A percentile compares a stretch with the other conserved stretches of the same genome.
Evolutionary conservation across 2,329 filamentous ascomycete genomes (phyloP).

Genomic region (Gnomoniopsis smithogilvyi): DNA sequence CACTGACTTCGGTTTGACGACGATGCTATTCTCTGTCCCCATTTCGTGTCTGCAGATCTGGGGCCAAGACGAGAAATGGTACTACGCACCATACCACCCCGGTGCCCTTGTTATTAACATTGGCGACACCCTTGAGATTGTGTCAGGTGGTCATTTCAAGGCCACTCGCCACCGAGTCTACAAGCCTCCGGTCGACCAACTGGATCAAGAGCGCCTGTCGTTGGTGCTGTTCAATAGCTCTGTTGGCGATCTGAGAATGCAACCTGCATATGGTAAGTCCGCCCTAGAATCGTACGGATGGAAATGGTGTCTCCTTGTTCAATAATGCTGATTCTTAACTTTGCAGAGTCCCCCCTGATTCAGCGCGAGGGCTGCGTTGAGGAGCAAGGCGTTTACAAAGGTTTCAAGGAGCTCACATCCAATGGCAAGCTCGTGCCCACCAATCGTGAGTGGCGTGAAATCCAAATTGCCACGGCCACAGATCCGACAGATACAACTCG

Average conservation of each 20-base stretch:
- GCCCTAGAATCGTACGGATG: not conserved
- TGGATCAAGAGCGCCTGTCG: constrained; percentile 36
- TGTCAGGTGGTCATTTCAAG: constrained; percentile 44
- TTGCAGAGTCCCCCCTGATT: constrained; percentile 26
- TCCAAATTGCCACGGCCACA: constrained; percentile 41
- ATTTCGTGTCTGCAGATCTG: constrained; percentile 45
- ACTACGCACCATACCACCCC: constrained; percentile 41
- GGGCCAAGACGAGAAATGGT: constrained; percentile 41
- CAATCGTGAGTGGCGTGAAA: constrained; percentile 46
- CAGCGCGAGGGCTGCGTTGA: constrained; percentile 38
- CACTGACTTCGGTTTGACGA: constrained; percentile 45
- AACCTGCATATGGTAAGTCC: constrained; percentile 28
- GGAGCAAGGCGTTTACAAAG: constrained; percentile 42
- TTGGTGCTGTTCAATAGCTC: constrained; percentile 44
- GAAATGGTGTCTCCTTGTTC: not conserved
- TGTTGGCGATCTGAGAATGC: constrained; percentile 39
- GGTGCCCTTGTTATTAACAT: constrained; percentile 48
- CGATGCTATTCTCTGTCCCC: constrained; percentile 43
- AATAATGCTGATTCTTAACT: not conserved
- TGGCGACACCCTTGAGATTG: constrained; percentile 41
- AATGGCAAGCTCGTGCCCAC: constrained; percentile 40
- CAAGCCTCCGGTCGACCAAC: constrained; percentile 38
- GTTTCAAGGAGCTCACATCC: constrained; percentile 40
- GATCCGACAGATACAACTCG: constrained; percentile 38
- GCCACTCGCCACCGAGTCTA: constrained; percentile 41